Evolutionary conservation across 495 filamentous ascomycete species (phyloP), one percentile per base, ranked within the genome.

Genomic region (Tirmania nivea): DNA sequence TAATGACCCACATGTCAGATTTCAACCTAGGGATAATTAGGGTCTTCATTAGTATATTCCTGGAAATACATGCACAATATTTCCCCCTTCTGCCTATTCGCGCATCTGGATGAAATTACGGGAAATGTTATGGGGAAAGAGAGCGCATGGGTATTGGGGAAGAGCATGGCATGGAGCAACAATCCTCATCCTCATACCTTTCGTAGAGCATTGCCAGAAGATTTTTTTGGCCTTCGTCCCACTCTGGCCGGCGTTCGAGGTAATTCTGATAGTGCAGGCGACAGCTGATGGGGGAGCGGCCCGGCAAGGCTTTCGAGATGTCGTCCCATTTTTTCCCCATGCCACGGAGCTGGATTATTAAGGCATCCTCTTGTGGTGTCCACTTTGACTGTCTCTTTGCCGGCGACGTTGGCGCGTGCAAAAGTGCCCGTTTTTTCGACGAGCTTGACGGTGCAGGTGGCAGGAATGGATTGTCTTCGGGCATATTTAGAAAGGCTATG

Each of bases 301-400:
- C 90, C 1, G 88, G 86, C 20, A 96, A 71, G 16, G 78, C 76
- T 69, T 84, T 85, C 54, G 83, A 87, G 63, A 97, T 94, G 67
- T 97, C 92, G 58, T 95, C 90, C 90, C 90, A 97, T 61, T 95
- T 96, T 82, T 92, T 90, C 10, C 85, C 85, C 58, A 75, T 78
- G 35, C 84, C 84, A 25, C 90, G 78, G 54, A 97, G 74, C 61
- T 86, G 80, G 55, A 94, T 93, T 65, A 93, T 93, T 51, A 87
- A 62, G 42, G 80, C 79, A 64, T 95, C 86, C 68, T 97, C 90
- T 45, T 94, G 84, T 1, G 80, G 71, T 37, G 81, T 87, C 90
- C 90, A 97, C 68, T 96, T 95, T 62, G 83, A 89, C 65, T 94
- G 88, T 67, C 85, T 93, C 70, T 94, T 95, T 10, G 84, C 84